Evolutionary conservation across 129 eudicot species (phyloP).

Genomic region (Tanacetum coccineum): DNA sequence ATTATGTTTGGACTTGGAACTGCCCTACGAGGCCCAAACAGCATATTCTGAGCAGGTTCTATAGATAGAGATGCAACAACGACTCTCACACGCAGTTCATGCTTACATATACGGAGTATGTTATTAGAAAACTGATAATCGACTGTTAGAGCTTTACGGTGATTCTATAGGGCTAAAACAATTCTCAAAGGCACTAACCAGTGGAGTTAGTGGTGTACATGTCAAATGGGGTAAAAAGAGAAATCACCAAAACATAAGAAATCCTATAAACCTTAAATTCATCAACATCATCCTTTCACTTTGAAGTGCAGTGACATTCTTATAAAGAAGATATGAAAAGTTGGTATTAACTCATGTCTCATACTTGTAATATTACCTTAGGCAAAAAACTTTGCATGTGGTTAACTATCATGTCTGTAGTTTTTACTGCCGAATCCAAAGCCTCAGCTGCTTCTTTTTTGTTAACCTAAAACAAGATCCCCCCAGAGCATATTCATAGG

Average conservation of each 20-base stretch:
- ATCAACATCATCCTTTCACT: slow-evolving; percentile 1
- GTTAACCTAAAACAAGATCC: slow-evolving; percentile 43
- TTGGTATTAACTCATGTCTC: slow-evolving; percentile 9
- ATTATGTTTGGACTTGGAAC: neutral
- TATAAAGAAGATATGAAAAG: neutral
- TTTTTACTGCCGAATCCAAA: slow-evolving; percentile 50
- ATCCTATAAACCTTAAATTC: neutral
- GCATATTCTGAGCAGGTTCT: neutral
- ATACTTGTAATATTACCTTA: slow-evolving; percentile 34
- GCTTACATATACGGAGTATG: neutral
- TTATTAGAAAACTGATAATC: neutral
- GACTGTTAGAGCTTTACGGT: neutral
- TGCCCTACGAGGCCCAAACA: neutral
- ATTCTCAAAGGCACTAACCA: slow-evolving; percentile 3
- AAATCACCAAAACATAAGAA: neutral
- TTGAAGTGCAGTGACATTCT: neutral
- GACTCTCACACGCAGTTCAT: slow-evolving; percentile 10
- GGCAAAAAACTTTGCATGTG: slow-evolving; percentile 50
- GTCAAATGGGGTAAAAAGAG: neutral
- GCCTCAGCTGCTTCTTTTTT: slow-evolving; percentile 55
- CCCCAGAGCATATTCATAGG: slow-evolving; percentile 3
- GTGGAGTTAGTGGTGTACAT: neutral
- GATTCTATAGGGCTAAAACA: neutral
- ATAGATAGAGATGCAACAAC: neutral
- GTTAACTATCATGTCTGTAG: slow-evolving; percentile 44